Evolutionary conservation across 352 stramenopile genomes (phyloP), one percentile per base, ranked within the genome.

Genomic region (Phytophthora citricola): DNA sequence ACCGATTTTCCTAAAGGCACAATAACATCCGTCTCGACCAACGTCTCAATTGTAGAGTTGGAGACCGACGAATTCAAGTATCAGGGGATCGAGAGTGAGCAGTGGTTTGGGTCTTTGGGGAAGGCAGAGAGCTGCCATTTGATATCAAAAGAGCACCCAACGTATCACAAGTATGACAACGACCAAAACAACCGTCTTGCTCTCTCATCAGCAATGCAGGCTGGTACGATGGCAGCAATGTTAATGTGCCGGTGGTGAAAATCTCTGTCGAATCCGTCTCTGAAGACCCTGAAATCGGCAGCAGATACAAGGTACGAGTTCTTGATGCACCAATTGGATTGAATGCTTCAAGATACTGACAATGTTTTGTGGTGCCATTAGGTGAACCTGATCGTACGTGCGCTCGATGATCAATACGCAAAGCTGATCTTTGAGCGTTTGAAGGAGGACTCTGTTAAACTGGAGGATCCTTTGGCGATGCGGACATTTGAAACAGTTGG

Each of bases 111-210:
- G 17, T 8, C 47, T 6, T 20, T 38, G 49, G 64, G 38, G 31
- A 68, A 64, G 46, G 51, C 63, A 38, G 22, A 73, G 40, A 68
- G 46, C 45, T 68, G 64, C 17, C 64, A 68, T 64, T 46, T 68
- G 57, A 64, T 72, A 41, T 67, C 58, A 29, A 63, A n/a, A 57
- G 46, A 68, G 5, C 43, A 53, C 41, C 0, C 41, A 57, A 69
- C 22, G 9, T 58, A 69, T 38, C 27, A 58, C 0, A 73, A 73
- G 47, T 61, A 61, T 52, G 47, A 58, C 31, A 56, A 54, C 43
- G 58, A 69, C 24, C 39, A 29, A 58, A 71, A 26, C 51, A 66
- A 71, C 59, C 63, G 56, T 17, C 56, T 71, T 58, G 63, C 63
- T 67, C 49, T 71, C 45, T 56, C 63, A 10, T 10, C 49, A 47